phyloP scores from a whole-genome alignment of 495 filamentous ascomycete species.

The Pyrenula aspistea region DNA sequence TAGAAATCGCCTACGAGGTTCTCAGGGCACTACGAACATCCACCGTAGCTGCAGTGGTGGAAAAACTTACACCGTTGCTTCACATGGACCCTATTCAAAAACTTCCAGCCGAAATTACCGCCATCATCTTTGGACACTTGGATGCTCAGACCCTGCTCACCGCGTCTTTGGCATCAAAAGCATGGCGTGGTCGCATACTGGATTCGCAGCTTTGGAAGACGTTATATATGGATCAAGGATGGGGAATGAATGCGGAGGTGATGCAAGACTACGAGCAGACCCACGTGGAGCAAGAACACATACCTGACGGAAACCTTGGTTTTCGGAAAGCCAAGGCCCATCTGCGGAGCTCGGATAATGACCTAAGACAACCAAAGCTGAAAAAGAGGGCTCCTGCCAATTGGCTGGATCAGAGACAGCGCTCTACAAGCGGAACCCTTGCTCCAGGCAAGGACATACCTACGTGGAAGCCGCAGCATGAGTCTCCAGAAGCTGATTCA shows the following conservation, averaged over 20 bases:
- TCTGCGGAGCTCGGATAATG: constrained; percentile 28
- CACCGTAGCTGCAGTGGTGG: constrained; percentile 64
- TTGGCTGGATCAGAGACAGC: constrained; percentile 25
- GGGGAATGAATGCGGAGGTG: constrained; percentile 57
- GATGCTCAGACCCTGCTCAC: constrained; percentile 63
- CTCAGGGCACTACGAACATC: constrained; percentile 64
- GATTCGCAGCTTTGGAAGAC: constrained; percentile 80
- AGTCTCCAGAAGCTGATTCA: constrained; percentile 26
- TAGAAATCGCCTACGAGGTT: constrained; percentile 42
- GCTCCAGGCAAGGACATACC: constrained; percentile 5
- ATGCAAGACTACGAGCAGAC: constrained; percentile 56
- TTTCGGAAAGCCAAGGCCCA: constrained; percentile 33
- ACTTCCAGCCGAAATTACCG: constrained; percentile 78
- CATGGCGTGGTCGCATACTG: constrained; percentile 71
- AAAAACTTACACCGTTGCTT: constrained; percentile 60
- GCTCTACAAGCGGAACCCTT: neutral
- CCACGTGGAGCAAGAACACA: constrained; percentile 22
- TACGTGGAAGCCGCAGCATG: constrained; percentile 25
- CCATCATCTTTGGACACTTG: constrained; percentile 78
- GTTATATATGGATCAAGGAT: constrained; percentile 73
- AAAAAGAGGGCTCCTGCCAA: constrained; percentile 38
- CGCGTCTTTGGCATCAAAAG: constrained; percentile 63
- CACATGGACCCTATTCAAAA: constrained; percentile 84
- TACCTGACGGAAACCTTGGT: constrained; percentile 4
- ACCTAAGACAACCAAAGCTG: constrained; percentile 32